Percentiles rank a stretch among this genome's conserved stretches.
These are phyloP conservation scores for Wickerhamiella galacta DNA, from an alignment of 805 yeast genomes.

Conservation along the genomic window DNA sequence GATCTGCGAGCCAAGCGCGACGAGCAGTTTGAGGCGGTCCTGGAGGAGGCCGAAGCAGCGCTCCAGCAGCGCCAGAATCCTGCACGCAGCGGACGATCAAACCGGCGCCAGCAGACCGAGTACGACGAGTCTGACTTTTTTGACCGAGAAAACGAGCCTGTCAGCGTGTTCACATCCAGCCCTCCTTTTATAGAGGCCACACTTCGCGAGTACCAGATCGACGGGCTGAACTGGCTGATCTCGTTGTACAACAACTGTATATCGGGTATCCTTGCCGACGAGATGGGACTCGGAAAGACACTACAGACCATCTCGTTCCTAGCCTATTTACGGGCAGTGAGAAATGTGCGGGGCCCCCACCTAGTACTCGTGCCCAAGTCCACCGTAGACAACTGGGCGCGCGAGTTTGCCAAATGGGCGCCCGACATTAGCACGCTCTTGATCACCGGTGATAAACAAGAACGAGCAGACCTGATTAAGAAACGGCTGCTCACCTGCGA, in stretches of 20 bases:
- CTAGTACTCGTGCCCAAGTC: conserved; percentile 89
- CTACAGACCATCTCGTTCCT: conserved; percentile 85
- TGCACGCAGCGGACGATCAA: conserved; percentile 83
- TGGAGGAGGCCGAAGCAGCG: conserved; percentile 19
- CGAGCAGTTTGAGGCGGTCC: conserved; percentile 31
- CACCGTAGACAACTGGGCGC: conserved; percentile 87
- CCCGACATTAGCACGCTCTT: conserved; percentile 79
- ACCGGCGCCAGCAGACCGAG: conserved; percentile 29
- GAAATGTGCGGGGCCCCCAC: conserved; percentile 73
- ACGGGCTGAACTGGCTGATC: conserved; percentile 89
- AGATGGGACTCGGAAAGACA: conserved; percentile 96
- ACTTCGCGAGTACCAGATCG: conserved; percentile 80
- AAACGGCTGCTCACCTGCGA: conserved; percentile 46
- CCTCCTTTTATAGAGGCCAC: conserved; percentile 62
- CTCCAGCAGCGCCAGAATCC: conserved; percentile 34
- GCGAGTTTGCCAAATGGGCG: conserved; percentile 90
- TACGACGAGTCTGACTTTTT: conserved; percentile 45
- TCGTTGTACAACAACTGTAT: conserved; percentile 69
- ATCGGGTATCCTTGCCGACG: conserved; percentile 91
- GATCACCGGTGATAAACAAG: conserved; percentile 75
- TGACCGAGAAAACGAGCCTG: conserved; percentile 20
- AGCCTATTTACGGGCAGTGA: conserved; percentile 67
- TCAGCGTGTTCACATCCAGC: conserved; percentile 62
- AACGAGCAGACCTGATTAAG: conserved; percentile 43
- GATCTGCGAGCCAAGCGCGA: conserved; percentile 66